Conservation (phyloP, 768 basidiomycete species). For the Tubosaeta sp. region DNA sequence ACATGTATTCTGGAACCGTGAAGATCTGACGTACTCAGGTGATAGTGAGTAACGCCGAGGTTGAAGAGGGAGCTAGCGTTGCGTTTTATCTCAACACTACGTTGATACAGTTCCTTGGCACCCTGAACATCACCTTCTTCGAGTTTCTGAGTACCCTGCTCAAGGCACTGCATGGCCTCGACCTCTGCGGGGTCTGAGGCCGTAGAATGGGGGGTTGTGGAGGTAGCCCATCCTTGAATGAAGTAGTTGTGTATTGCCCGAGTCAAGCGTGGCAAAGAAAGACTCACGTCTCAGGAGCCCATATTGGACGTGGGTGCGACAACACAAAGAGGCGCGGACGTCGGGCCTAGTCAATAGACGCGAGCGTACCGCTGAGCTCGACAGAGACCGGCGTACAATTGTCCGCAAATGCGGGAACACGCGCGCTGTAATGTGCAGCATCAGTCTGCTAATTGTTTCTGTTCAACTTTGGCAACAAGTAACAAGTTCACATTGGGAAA, state of each 20-base stretch:
- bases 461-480: conserved; percentile 14
- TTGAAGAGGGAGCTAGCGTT: conserved; percentile 83
- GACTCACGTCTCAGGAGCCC: conserved; percentile 26
- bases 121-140: conserved; percentile 83
- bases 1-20: conserved; percentile 12
- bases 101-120: conserved; percentile 71
- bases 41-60: conserved; percentile 85
- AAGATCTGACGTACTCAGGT: conserved; percentile 59
- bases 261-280: conserved; percentile 9
- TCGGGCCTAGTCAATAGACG: conserved; percentile 17
- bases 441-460: conserved; percentile 29
- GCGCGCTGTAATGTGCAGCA: conserved; percentile 21
- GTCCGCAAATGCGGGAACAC: conserved; percentile 22
- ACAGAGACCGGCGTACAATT: conserved; percentile 17
- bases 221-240: conserved; percentile 65
- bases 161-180: conserved; percentile 74
- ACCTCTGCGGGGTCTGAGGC: conserved; percentile 77
- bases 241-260: conserved; percentile 1
- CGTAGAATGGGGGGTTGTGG: conserved; percentile 76
- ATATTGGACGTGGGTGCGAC: conserved; percentile 1
- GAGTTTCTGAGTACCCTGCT: conserved; percentile 77
- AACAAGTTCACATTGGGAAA: conserved; percentile 7
- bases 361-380: conserved; percentile 20
- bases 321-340: conserved; percentile 6
- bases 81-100: conserved; percentile 76